Evolutionary conservation across 2,329 filamentous ascomycete species (phyloP).

Genomic region (Xylariaceae sp.): DNA sequence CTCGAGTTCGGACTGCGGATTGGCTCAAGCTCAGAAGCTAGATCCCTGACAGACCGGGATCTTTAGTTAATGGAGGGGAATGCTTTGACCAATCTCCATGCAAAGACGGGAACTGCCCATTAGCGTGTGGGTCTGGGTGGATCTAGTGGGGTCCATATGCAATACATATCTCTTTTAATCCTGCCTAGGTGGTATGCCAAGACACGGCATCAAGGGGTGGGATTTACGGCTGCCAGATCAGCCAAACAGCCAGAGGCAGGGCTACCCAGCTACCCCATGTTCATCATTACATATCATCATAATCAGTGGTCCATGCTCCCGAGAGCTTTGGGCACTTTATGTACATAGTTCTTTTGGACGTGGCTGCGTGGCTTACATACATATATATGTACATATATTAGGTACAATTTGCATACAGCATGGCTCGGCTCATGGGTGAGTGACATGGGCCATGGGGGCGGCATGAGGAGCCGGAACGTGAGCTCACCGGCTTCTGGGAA

Average conservation of each 20-base stretch:
- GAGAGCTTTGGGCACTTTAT: conserved; percentile 9
- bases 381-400: background rate
- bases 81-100: conserved; percentile 34
- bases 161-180: conserved; percentile 33
- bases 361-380: too few species aligned
- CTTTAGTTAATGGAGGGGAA: conserved; percentile 24
- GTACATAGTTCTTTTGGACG: too few species aligned
- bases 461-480: too few species aligned
- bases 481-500: background rate
- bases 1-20: conserved; percentile 25
- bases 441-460: too few species aligned
- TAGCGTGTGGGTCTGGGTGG: conserved; percentile 30
- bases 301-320: conserved; percentile 25
- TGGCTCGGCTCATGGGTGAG: background rate
- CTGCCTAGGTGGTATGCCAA: conserved; percentile 30
- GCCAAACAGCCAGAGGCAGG: conserved; percentile 9
- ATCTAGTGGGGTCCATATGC: conserved; percentile 7
- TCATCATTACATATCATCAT: conserved; percentile 16
- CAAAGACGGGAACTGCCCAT: conserved; percentile 34
- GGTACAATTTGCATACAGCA: background rate
- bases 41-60: conserved; percentile 25
- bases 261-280: conserved; percentile 23
- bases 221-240: conserved; percentile 20
- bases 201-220: conserved; percentile 25
- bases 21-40: conserved; percentile 32